Evolutionary conservation across 2,329 filamentous ascomycete genomes (phyloP).

Genomic region (Fusarium equiseti): DNA sequence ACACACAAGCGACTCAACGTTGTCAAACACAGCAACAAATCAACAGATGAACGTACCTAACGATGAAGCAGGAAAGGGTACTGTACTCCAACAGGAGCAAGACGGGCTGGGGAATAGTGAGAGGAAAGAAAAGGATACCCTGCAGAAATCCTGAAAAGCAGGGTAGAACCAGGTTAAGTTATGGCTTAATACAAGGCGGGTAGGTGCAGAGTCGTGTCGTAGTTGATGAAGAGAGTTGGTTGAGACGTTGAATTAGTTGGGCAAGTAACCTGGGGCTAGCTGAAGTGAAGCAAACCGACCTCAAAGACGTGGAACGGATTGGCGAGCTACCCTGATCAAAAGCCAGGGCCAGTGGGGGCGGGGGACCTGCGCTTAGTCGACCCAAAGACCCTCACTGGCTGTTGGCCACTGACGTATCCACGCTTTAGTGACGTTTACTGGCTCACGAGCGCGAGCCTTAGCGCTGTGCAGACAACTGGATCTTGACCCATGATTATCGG

Average conservation of each 20-base stretch:
- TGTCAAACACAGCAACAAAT: constrained; percentile 13
- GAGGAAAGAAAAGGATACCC: not conserved
- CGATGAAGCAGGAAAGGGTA: constrained; percentile 13
- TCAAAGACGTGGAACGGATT: not conserved
- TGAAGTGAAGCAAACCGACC: constrained; percentile 6
- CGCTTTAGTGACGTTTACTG: constrained; percentile 35
- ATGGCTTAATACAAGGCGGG: constrained; percentile 18
- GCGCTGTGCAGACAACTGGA: constrained; percentile 27
- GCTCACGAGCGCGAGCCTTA: constrained; percentile 23
- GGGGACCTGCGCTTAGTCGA: constrained; percentile 33
- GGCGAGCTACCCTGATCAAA: constrained; percentile 16
- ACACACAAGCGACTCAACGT: not conserved
- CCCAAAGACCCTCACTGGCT: constrained; percentile 8
- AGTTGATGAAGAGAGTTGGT: constrained; percentile 38
- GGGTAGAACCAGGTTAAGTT: constrained; percentile 14
- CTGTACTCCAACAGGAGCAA: constrained; percentile 12
- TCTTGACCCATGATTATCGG: constrained; percentile 14
- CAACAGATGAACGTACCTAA: constrained; percentile 31
- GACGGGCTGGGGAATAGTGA: not conserved
- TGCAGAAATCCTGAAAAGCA: constrained; percentile 9
- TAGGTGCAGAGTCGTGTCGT: constrained; percentile 36
- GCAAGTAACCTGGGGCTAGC: constrained; percentile 11
- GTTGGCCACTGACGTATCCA: constrained; percentile 39
- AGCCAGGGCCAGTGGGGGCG: constrained; percentile 34
- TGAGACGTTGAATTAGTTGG: constrained; percentile 26